Base-by-base conservation (phyloP, 768 basidiomycete species). In the Phaeolepiota aurea region DNA sequence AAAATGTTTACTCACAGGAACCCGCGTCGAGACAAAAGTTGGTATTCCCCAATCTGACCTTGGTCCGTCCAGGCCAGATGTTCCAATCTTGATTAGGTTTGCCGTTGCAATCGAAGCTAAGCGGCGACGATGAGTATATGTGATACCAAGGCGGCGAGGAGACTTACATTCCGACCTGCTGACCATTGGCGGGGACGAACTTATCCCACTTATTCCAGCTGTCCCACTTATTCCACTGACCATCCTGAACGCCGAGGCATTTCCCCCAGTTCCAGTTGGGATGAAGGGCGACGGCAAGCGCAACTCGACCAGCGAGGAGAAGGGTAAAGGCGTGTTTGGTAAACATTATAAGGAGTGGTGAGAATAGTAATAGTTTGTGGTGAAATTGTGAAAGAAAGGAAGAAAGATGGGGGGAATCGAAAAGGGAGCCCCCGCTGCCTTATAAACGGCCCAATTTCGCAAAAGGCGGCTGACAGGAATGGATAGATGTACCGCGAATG, bases 21-120 rank as follows among this genome's bases (percentile, higher is more conserved):
- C 63, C 58, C 3, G 61, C 61, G 30, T 66, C 65, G 10, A 65
- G 45, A 37, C 64, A 64, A 46, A 54, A 65, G 12, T 52, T 48
- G 1, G 49, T 54, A 2, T 49, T 51, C 2, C 51, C 55, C 0
- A 57, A 14, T n/a, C 47, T 49, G 5, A 64, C 47, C 33, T 55
- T 51, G 0, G 64, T 64, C 22, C 38, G 40, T n/a, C 47, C 59
- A 3, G 49, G 38, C 12, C 53, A 47, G 23, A 65, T 36, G 13
- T 54, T 41, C 63, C 63, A 66, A 15, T 55, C 48, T 44, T 66
- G 63, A 0, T 58, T 56, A 7, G 42, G 41, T n/a, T 45, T 46
- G 5, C 50, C 54, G 39, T 62, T 65, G 42, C 63, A 66, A 44
- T 63, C 62, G 39, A 12, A 21, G n/a, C 10, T 31, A 32, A 15